Base-by-base conservation (phyloP, 2,329 filamentous ascomycete genomes). In the Aspergillus versicolor region DNA sequence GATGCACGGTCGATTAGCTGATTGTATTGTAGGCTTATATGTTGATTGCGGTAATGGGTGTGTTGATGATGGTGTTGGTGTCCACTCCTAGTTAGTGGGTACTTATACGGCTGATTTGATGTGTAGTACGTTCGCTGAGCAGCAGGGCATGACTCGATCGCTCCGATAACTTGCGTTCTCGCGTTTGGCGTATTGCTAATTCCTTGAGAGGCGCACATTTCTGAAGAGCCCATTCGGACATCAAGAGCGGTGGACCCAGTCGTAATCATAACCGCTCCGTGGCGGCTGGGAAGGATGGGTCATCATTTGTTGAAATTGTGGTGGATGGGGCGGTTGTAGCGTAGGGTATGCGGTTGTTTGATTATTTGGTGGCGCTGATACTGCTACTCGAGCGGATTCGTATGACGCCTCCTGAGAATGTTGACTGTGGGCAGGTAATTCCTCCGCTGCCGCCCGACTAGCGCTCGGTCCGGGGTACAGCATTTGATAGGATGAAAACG, bases 401-500 rank as follows among this genome's bases (percentile, higher is more conserved):
- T 61, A 69, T 5, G 52, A 50, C n/a, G 61, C 50, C 7, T 58
- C 45, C 17, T 63, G 62, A 5, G 27, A 12, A 40, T 62, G 59
- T 6, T 52, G 49, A 34, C 61, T 42, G 3, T 58, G 51, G 52
- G 48, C 13, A 19, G 21, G 42, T 30, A 65, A 38, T 5, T 56
- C 60, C 22, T 65, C 62, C 13, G 44, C 54, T 8, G 58, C 61
- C n/a, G 49, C 45, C 24, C 60, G 62, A 47, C 53, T 58, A 5
- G 62, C 24, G 27, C 48, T 47, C 15, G 53, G 53, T 1, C 59
- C 57, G 30, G 53, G 55, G 41, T 64, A 70, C 13, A 58, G 41
- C 12, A 65, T 65, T 3, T 64, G 47, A 49, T 69, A 69, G 3
- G 62, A 45, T 27, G 64, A 53, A 19, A 59, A 64, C 3, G 61